These are phyloP conservation scores for Nannochloropsis salina DNA, from an alignment of 108 stramenopile species.

Conservation along the genomic window DNA sequence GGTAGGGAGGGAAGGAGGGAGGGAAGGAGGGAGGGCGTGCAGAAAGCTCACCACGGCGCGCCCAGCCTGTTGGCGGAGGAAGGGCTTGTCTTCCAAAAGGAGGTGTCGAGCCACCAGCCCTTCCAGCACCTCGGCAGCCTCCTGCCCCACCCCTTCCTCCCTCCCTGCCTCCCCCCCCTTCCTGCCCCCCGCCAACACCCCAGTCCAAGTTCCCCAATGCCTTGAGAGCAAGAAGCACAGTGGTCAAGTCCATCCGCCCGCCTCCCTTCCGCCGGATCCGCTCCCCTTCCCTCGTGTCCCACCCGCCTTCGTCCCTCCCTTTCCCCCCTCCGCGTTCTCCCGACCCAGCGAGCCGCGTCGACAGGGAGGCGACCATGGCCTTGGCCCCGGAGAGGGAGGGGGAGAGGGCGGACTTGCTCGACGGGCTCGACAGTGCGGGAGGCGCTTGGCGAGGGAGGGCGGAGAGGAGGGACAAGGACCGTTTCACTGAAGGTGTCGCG, in stretches of 20 bases:
- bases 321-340: background rate
- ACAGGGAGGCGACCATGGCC: background rate
- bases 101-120: background rate
- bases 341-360: background rate
- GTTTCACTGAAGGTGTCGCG: too few species aligned
- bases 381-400: background rate
- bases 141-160: background rate
- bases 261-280: background rate
- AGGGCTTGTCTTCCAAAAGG: background rate
- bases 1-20: background rate
- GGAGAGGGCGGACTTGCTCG: background rate
- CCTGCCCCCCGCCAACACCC: background rate
- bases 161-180: background rate
- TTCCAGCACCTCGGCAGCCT: background rate
- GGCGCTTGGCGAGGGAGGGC: background rate
- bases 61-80: background rate
- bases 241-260: background rate
- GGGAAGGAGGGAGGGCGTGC: background rate
- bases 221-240: background rate
- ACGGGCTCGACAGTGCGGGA: background rate
- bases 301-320: background rate
- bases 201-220: background rate
- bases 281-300: background rate
- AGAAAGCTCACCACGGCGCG: background rate
- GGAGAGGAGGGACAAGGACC: background rate